Evolutionary conservation across 768 basidiomycete species (phyloP).

Genomic region (Hysterangium stoloniferum): DNA sequence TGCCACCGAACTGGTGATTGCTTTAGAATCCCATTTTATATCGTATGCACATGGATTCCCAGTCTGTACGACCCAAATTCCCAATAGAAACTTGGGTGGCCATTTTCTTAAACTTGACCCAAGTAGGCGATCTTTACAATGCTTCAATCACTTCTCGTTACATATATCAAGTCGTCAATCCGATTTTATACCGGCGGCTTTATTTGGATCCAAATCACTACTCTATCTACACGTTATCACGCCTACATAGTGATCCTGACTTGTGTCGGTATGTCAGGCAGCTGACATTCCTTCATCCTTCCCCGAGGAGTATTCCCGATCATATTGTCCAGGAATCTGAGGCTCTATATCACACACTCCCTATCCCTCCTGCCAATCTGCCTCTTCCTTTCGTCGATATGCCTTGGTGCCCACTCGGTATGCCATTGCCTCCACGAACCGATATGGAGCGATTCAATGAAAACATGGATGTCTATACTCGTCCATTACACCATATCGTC

Average conservation of each 20-base stretch:
- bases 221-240: neutral
- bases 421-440: neutral
- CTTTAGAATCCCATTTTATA: too few relatives aligned
- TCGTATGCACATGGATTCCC: too few relatives aligned
- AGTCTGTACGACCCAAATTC: neutral
- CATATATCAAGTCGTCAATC: neutral
- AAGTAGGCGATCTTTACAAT: constrained; percentile 7
- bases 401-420: neutral
- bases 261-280: neutral
- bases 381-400: neutral
- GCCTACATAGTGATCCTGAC: neutral
- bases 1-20: too few relatives aligned
- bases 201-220: constrained; percentile 7
- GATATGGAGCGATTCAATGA: neutral
- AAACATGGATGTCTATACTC: neutral
- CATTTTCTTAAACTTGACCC: neutral
- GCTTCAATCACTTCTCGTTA: constrained; percentile 3
- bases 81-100: constrained; percentile 9
- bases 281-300: neutral
- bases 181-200: constrained; percentile 3
- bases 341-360: neutral
- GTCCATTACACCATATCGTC: neutral
- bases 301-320: neutral
- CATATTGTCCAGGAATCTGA: neutral
- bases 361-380: neutral